A percentile compares a stretch with the other conserved stretches of the same genome.
These are phyloP conservation scores for Arthrobotrys megalospora DNA, from an alignment of 2,329 filamentous ascomycete species.

Conservation along the genomic window DNA sequence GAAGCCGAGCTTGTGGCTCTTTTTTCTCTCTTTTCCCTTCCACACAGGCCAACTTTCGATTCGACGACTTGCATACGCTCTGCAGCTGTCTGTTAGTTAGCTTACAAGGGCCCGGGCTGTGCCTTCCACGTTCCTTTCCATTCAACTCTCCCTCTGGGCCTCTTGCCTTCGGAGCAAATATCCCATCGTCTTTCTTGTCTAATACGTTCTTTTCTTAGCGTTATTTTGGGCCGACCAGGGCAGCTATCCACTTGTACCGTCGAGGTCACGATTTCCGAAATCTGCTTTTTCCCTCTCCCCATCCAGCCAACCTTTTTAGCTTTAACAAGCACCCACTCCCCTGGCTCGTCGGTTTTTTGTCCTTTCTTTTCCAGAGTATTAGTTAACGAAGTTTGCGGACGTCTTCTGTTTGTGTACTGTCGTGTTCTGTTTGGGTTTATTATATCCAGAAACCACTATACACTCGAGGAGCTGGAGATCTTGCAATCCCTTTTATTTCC, in stretches of 20 bases:
- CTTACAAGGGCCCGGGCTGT: conserved; percentile 65
- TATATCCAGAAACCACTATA: conserved; percentile 42
- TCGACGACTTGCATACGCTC: conserved; percentile 41
- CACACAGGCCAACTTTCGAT: conserved; percentile 63
- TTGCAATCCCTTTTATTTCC: conserved; percentile 41
- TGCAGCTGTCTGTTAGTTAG: conserved; percentile 65
- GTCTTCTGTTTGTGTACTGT: conserved; percentile 58
- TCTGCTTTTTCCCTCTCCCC: conserved; percentile 63
- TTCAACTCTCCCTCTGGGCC: conserved; percentile 67
- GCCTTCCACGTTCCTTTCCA: conserved; percentile 65
- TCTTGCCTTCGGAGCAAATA: conserved; percentile 63
- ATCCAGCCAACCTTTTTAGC: conserved; percentile 60
- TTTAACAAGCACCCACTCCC: conserved; percentile 63
- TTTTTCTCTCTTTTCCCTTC: conserved; percentile 62
- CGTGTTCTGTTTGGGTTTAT: conserved; percentile 35
- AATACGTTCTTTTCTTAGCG: conserved; percentile 74
- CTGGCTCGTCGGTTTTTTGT: conserved; percentile 53
- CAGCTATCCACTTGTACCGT: conserved; percentile 33
- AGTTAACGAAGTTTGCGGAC: conserved; percentile 57
- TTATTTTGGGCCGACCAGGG: conserved; percentile 63
- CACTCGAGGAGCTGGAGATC: conserved; percentile 46
- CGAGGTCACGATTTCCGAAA: conserved; percentile 65
- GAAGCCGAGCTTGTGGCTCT: conserved; percentile 31
- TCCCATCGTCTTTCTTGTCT: conserved; percentile 68
- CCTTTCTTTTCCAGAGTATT: conserved; percentile 25